A percentile compares a stretch with the other conserved stretches of the same genome.
phyloP scores from a whole-genome alignment of 2,329 filamentous ascomycete species.

The Helotiales sp. region DNA sequence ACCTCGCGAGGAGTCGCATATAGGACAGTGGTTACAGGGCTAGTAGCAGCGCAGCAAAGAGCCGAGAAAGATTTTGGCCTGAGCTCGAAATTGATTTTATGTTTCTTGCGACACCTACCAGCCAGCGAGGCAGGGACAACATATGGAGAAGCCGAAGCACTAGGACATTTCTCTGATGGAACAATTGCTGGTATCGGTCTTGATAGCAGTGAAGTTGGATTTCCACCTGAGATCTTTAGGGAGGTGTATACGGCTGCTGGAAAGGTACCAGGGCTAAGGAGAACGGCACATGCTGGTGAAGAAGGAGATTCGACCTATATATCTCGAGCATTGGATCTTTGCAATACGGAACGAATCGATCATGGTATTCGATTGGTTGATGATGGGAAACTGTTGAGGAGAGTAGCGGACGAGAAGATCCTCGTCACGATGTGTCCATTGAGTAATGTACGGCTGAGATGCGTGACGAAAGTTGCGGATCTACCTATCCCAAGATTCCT shows the following conservation, averaged over 20 bases:
- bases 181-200: conserved; percentile 64
- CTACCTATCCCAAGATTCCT: conserved; percentile 44
- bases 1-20: conserved; percentile 62
- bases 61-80: conserved; percentile 65
- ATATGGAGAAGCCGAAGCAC: conserved; percentile 43
- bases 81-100: conserved; percentile 66
- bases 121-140: conserved; percentile 52
- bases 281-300: conserved; percentile 77
- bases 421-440: conserved; percentile 72
- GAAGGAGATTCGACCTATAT: conserved; percentile 71
- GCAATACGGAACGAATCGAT: conserved; percentile 68
- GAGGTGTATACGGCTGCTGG: conserved; percentile 58
- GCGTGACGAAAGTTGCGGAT: conserved; percentile 44
- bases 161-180: conserved; percentile 50
- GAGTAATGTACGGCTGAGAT: conserved; percentile 64
- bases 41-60: conserved; percentile 57
- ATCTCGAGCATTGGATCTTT: conserved; percentile 57
- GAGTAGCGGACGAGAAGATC: conserved; percentile 56
- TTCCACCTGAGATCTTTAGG: conserved; percentile 59
- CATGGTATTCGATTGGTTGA: conserved; percentile 69
- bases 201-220: conserved; percentile 62
- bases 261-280: conserved; percentile 50
- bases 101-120: conserved; percentile 70
- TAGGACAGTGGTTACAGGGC: conserved; percentile 62
- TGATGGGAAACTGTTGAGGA: conserved; percentile 56